These are phyloP conservation scores for Trichoderma semiorbis DNA, from an alignment of 2,329 filamentous ascomycete species.

Conservation along the genomic window DNA sequence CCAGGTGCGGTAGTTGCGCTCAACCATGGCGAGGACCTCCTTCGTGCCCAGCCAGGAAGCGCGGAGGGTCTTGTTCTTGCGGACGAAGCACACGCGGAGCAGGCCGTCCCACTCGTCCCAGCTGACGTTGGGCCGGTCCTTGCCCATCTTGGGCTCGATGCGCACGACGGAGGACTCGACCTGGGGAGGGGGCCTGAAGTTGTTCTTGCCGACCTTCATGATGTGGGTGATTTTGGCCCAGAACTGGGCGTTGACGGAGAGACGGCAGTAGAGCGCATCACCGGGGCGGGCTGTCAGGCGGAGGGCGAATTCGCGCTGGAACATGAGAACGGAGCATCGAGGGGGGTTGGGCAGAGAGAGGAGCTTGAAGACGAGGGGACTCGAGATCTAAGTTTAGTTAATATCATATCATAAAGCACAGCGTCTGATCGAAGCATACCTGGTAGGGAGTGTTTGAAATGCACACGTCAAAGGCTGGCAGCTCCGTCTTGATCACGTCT, in stretches of 20 bases:
- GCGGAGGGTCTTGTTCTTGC: slow-evolving; percentile 88
- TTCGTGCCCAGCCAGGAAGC: slow-evolving; percentile 77
- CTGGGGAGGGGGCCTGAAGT: slow-evolving; percentile 91
- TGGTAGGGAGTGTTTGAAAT: slow-evolving; percentile 68
- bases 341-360: slow-evolving; percentile 79
- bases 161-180: slow-evolving; percentile 90
- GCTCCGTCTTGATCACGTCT: slow-evolving; percentile 79
- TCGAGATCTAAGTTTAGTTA: slow-evolving; percentile 64
- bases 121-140: slow-evolving; percentile 74
- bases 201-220: slow-evolving; percentile 93
- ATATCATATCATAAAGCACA: too few species aligned
- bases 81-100: slow-evolving; percentile 64
- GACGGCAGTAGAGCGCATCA: slow-evolving; percentile 84
- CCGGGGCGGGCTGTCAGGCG: slow-evolving; percentile 83
- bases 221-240: slow-evolving; percentile 65
- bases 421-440: slow-evolving; percentile 34
- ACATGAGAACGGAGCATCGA: slow-evolving; percentile 85
- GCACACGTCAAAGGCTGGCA: slow-evolving; percentile 75
- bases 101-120: slow-evolving; percentile 96
- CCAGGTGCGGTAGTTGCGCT: slow-evolving; percentile 84
- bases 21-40: slow-evolving; percentile 77
- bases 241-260: slow-evolving; percentile 92
- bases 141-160: slow-evolving; percentile 80
- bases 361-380: slow-evolving; percentile 86
- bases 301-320: slow-evolving; percentile 91